These are phyloP conservation scores for Amanita bisporigera DNA, from an alignment of 1,284 basidiomycete genomes.

Conservation along the genomic window DNA sequence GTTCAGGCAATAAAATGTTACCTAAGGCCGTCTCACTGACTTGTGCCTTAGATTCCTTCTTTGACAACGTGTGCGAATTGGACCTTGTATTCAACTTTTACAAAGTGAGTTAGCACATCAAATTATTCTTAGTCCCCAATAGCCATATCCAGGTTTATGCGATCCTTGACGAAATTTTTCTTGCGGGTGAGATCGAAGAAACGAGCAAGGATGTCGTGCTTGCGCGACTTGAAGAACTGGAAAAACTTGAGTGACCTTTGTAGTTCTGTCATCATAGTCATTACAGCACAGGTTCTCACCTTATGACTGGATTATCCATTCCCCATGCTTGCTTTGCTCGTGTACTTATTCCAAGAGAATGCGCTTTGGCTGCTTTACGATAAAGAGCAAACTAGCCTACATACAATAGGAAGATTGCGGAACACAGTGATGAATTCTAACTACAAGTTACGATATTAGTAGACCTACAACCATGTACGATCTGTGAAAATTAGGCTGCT, in stretches of 20 bases:
- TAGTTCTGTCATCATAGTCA: not conserved
- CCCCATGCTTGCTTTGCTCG: constrained; percentile 7
- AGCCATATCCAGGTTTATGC: constrained; percentile 80
- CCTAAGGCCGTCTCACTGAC: constrained; percentile 1
- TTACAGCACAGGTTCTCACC: too few species aligned
- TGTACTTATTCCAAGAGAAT: too few species aligned
- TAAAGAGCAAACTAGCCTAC: too few species aligned
- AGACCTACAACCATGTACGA: not conserved
- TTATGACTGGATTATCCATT: not conserved
- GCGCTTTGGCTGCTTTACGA: too few species aligned
- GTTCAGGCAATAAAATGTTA: constrained; percentile 33
- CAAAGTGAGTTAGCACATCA: constrained; percentile 61
- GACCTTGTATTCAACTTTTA: constrained; percentile 99
- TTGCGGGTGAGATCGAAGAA: constrained; percentile 99
- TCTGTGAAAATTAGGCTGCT: not conserved
- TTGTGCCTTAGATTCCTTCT: constrained; percentile 80
- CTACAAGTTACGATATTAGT: not conserved
- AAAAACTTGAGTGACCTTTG: constrained; percentile 75
- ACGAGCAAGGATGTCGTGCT: constrained; percentile 97
- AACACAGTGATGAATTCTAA: not conserved
- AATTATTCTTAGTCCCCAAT: constrained; percentile 6
- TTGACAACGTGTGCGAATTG: constrained; percentile 97
- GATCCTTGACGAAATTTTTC: constrained; percentile 97
- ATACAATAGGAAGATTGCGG: not conserved
- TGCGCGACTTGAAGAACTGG: constrained; percentile 86